Evolutionary conservation across 2,329 filamentous ascomycete genomes (phyloP).

Genomic region (Venturia effusa): DNA sequence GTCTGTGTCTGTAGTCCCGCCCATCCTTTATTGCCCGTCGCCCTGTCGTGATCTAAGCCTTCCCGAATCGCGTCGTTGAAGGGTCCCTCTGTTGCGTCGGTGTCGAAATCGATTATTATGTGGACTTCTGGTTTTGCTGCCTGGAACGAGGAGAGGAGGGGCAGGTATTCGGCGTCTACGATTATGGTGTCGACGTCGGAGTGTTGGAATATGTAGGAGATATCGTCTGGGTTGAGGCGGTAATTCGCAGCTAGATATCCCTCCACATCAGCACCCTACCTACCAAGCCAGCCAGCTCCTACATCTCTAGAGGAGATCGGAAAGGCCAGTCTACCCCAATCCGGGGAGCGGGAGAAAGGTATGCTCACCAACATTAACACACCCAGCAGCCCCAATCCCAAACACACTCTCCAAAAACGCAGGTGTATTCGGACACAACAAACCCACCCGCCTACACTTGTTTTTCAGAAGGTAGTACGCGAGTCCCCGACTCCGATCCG

Average conservation of each 20-base stretch:
- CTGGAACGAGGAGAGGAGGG: constrained; percentile 57
- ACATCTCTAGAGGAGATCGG: no score
- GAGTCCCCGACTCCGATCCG: constrained; percentile 75
- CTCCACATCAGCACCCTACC: neutral
- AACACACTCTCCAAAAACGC: constrained; percentile 88
- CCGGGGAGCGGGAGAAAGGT: neutral
- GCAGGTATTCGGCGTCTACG: constrained; percentile 69
- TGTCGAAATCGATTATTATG: constrained; percentile 75
- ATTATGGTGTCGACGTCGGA: constrained; percentile 80
- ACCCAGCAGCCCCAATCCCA: constrained; percentile 65
- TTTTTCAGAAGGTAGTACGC: constrained; percentile 78
- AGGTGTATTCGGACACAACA: constrained; percentile 85
- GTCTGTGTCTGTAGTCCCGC: constrained; percentile 59
- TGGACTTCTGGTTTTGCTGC: constrained; percentile 51
- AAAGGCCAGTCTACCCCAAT: no score
- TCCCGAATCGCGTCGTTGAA: constrained; percentile 79
- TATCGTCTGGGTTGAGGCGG: constrained; percentile 69
- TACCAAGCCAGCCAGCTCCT: no score
- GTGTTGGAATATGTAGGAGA: constrained; percentile 83
- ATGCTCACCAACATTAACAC: constrained; percentile 54
- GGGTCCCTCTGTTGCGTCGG: constrained; percentile 64
- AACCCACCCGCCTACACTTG: constrained; percentile 64
- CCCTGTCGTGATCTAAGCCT: constrained; percentile 60
- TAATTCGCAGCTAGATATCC: constrained; percentile 54
- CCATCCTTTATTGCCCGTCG: constrained; percentile 64